Percentiles rank a stretch among this genome's conserved stretches.
Conservation (phyloP, 2,329 filamentous ascomycete genomes). For the Pestalotiopsis sp. region DNA sequence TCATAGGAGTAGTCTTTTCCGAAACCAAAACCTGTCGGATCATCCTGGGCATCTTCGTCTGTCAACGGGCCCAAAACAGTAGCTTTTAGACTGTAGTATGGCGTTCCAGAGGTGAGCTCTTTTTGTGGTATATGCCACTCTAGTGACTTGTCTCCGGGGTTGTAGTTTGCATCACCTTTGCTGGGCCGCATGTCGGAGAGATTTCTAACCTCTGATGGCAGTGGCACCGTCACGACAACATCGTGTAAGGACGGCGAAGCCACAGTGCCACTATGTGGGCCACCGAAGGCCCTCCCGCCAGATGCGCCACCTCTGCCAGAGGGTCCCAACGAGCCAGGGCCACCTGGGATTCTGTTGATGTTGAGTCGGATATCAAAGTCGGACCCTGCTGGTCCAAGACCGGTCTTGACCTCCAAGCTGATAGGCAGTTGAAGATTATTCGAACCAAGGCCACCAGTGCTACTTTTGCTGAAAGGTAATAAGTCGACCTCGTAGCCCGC, state of each 20-base stretch:
- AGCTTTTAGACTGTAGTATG: slow-evolving; percentile 75
- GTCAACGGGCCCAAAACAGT: slow-evolving; percentile 71
- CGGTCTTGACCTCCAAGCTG: slow-evolving; percentile 78
- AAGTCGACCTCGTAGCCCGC: slow-evolving; percentile 95
- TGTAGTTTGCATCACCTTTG: slow-evolving; percentile 83
- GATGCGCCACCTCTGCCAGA: slow-evolving; percentile 44
- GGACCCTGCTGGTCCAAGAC: slow-evolving; percentile 71
- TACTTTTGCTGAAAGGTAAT: slow-evolving; percentile 68
- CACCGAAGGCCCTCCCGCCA: slow-evolving; percentile 43
- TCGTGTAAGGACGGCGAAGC: slow-evolving; percentile 72
- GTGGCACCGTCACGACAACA: slow-evolving; percentile 74
- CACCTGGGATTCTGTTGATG: slow-evolving; percentile 66
- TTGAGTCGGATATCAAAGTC: slow-evolving; percentile 89
- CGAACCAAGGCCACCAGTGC: slow-evolving; percentile 55
- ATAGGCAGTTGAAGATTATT: slow-evolving; percentile 80
- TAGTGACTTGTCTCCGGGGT: slow-evolving; percentile 69
- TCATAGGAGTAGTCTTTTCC: slow-evolving; percentile 54
- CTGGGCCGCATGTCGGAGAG: slow-evolving; percentile 80
- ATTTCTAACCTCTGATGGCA: slow-evolving; percentile 79
- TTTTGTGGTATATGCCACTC: slow-evolving; percentile 85
- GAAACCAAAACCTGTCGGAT: slow-evolving; percentile 56
- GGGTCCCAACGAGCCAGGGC: slow-evolving; percentile 41
- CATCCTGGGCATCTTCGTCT: slow-evolving; percentile 50
- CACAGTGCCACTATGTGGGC: slow-evolving; percentile 54
- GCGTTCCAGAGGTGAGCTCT: slow-evolving; percentile 69